Conservation (phyloP, 257 asterid species). For the Salvia miltiorrhiza region DNA sequence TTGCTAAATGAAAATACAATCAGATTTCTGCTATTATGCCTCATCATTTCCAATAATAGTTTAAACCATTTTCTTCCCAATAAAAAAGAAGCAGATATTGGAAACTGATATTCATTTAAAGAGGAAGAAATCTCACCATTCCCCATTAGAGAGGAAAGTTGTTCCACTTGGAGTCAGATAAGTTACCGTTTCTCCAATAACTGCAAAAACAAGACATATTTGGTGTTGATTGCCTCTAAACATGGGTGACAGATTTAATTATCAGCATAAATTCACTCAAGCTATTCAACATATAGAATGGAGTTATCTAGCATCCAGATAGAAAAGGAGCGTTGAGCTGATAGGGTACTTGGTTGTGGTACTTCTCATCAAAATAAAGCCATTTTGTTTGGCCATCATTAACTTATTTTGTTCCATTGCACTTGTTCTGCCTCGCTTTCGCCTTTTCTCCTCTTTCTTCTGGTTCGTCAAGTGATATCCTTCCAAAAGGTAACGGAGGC, state of each 20-base stretch:
- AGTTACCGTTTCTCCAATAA: slow-evolving; percentile 90
- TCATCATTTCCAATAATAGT: not conserved
- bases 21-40: not conserved
- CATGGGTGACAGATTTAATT: not conserved
- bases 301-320: no score
- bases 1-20: slow-evolving; percentile 6
- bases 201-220: slow-evolving; percentile 43
- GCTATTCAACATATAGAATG: not conserved
- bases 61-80: not conserved
- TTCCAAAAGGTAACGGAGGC: no score
- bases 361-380: no score
- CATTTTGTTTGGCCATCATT: no score
- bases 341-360: no score
- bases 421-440: no score
- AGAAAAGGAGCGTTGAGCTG: no score
- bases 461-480: no score
- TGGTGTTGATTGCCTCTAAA: not conserved
- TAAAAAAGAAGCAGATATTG: not conserved
- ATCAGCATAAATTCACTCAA: not conserved
- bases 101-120: slow-evolving; percentile 9
- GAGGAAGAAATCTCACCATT: slow-evolving; percentile 60
- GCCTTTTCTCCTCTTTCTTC: no score
- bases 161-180: slow-evolving; percentile 61
- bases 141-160: slow-evolving; percentile 93
- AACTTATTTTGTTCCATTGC: no score